Conservation (phyloP, 2,329 filamentous ascomycete species). For the Exophiala xenobiotica region DNA sequence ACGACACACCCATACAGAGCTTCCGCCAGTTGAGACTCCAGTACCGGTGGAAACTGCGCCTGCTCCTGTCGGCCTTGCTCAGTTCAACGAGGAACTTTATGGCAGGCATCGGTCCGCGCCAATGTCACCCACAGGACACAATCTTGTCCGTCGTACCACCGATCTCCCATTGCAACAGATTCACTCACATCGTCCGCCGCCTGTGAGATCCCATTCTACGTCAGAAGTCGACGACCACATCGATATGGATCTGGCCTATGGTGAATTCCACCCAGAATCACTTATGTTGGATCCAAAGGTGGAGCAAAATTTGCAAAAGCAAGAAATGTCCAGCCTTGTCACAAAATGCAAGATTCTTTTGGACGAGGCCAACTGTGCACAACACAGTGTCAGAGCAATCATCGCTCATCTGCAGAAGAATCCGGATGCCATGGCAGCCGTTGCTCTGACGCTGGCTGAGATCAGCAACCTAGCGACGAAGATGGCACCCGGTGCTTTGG, state of each 20-base stretch:
- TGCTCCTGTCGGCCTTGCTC: conserved; percentile 20
- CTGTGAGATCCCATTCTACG: conserved; percentile 25
- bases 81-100: conserved; percentile 30
- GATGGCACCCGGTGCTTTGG: conserved; percentile 77
- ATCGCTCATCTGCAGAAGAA: conserved; percentile 78
- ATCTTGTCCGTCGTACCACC: conserved; percentile 28
- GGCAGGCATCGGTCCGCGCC: conserved; percentile 28
- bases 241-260: conserved; percentile 91
- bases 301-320: conserved; percentile 45
- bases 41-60: not conserved
- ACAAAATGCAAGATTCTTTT: conserved; percentile 73
- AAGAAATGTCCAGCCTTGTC: conserved; percentile 66
- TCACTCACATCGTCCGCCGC: conserved; percentile 15
- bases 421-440: conserved; percentile 88
- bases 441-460: conserved; percentile 88
- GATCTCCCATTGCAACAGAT: conserved; percentile 23
- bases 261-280: conserved; percentile 69
- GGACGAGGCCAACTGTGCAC: conserved; percentile 83
- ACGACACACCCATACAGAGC: not conserved
- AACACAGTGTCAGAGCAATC: conserved; percentile 77
- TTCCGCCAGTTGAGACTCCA: not conserved
- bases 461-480: conserved; percentile 79
- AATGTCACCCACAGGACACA: conserved; percentile 27
- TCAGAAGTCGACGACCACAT: conserved; percentile 50
- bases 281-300: conserved; percentile 45